A percentile compares a stretch with the other conserved stretches of the same genome.
These are phyloP conservation scores for Aspergillus hancockii DNA, from an alignment of 495 filamentous ascomycete genomes.

Conservation along the genomic window DNA sequence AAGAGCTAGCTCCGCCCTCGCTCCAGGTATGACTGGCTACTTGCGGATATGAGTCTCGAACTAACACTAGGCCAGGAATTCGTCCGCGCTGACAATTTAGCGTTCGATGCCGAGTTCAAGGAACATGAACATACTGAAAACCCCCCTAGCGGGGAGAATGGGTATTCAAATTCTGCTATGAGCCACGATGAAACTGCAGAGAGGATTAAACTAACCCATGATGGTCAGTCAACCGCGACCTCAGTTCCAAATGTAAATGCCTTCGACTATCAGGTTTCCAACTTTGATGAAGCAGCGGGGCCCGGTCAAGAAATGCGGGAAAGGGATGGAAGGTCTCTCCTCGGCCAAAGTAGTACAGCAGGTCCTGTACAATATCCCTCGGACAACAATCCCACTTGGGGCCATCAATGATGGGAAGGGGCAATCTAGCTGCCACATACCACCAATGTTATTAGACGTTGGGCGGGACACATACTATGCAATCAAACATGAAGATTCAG, in stretches of 20 bases:
- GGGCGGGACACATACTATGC: background rate
- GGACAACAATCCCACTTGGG: slow-evolving; percentile 12
- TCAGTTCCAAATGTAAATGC: slow-evolving; percentile 33
- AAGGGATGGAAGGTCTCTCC: slow-evolving; percentile 25
- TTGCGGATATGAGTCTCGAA: slow-evolving; percentile 9
- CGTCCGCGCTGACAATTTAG: slow-evolving; percentile 47
- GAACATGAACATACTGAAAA: slow-evolving; percentile 15
- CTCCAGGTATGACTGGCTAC: slow-evolving; percentile 38
- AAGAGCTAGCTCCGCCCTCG: slow-evolving; percentile 34
- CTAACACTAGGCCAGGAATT: slow-evolving; percentile 36
- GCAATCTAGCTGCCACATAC: background rate
- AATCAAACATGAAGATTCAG: background rate
- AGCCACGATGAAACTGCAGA: background rate
- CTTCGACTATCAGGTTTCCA: slow-evolving; percentile 44
- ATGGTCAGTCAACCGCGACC: background rate
- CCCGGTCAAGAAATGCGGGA: slow-evolving; percentile 44
- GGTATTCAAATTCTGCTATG: slow-evolving; percentile 4
- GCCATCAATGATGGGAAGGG: slow-evolving; percentile 13
- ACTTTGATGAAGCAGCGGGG: slow-evolving; percentile 32
- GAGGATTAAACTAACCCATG: background rate
- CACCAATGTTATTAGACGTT: background rate
- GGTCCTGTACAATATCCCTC: slow-evolving; percentile 9
- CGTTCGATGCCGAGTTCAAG: slow-evolving; percentile 46
- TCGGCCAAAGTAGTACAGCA: slow-evolving; percentile 21
- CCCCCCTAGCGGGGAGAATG: background rate